A percentile compares a stretch with the other conserved stretches of the same genome.
Conservation (phyloP, 441 rosid genomes). For the Lagerstroemia fauriei region DNA sequence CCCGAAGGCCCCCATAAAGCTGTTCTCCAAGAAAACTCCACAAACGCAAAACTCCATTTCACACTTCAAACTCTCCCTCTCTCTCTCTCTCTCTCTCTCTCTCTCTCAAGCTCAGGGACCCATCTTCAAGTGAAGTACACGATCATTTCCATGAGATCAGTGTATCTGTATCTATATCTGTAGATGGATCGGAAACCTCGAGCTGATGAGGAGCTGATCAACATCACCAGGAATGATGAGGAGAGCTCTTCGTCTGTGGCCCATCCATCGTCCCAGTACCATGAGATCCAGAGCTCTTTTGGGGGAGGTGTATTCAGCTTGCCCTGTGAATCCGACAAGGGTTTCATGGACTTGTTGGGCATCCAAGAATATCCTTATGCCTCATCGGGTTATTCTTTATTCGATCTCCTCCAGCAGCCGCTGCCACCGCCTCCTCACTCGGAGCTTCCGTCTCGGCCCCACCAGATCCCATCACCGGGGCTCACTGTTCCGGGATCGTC, state of each 20-base stretch:
- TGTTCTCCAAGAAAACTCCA: constrained; percentile 64
- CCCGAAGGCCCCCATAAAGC: constrained; percentile 53
- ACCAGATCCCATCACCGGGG: constrained; percentile 39
- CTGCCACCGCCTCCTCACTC: constrained; percentile 1
- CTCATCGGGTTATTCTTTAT: constrained; percentile 39
- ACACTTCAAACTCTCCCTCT: constrained; percentile 38
- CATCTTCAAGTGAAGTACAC: background rate
- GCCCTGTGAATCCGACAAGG: constrained; percentile 11
- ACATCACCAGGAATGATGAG: background rate
- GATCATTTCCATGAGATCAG: background rate
- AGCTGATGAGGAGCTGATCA: constrained; percentile 1
- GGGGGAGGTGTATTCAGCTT: constrained; percentile 12
- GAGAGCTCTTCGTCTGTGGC: background rate
- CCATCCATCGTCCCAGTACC: background rate
- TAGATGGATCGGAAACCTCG: constrained; percentile 15
- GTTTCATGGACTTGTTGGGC: constrained; percentile 55
- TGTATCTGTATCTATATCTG: background rate
- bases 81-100: constrained; percentile 17
- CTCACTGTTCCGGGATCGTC: constrained; percentile 54
- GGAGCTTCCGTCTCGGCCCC: constrained; percentile 10
- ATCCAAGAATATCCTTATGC: constrained; percentile 36
- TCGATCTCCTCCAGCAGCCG: constrained; percentile 47
- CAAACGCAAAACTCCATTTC: constrained; percentile 34
- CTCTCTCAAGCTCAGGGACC: background rate
- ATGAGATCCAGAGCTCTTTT: background rate